Percentiles rank a stretch among this genome's conserved stretches.
Evolutionary conservation across 352 stramenopile genomes (phyloP).

Genomic region (Phytophthora palmivora): DNA sequence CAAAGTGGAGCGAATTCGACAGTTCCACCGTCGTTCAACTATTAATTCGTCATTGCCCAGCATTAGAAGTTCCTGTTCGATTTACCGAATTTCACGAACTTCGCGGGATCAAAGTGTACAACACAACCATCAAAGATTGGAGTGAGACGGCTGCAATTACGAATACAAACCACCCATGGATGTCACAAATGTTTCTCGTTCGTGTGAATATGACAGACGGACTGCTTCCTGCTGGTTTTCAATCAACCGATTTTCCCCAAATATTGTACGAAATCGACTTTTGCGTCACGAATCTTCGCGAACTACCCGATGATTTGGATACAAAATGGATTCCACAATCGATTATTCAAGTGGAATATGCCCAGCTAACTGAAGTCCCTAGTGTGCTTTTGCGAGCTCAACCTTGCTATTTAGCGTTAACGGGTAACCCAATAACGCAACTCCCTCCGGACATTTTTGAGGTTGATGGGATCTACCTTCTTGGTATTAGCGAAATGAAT

Average conservation of each 20-base stretch:
- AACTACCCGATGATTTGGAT: slow-evolving; percentile 41
- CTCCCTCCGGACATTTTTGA: slow-evolving; percentile 34
- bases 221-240: slow-evolving; percentile 37
- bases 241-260: slow-evolving; percentile 38
- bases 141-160: slow-evolving; percentile 28
- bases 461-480: no score
- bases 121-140: slow-evolving; percentile 42
- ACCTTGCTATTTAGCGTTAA: slow-evolving; percentile 22
- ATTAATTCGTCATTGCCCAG: slow-evolving; percentile 40
- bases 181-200: slow-evolving; percentile 39
- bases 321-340: slow-evolving; percentile 41
- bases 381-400: slow-evolving; percentile 17
- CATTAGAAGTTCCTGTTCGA: slow-evolving; percentile 25
- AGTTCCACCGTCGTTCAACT: slow-evolving; percentile 29
- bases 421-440: slow-evolving; percentile 30
- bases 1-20: slow-evolving; percentile 37
- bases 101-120: slow-evolving; percentile 49
- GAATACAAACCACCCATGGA: slow-evolving; percentile 29
- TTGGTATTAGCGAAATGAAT: no score
- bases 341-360: slow-evolving; percentile 29
- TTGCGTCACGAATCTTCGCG: slow-evolving; percentile 40
- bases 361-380: slow-evolving; percentile 20
- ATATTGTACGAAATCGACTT: slow-evolving; percentile 46
- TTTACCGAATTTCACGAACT: slow-evolving; percentile 36
- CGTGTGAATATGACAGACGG: slow-evolving; percentile 38